Evolutionary conservation across 1,284 basidiomycete species (phyloP), one percentile per base, ranked within the genome.

Genomic region (Trametes pubescens): DNA sequence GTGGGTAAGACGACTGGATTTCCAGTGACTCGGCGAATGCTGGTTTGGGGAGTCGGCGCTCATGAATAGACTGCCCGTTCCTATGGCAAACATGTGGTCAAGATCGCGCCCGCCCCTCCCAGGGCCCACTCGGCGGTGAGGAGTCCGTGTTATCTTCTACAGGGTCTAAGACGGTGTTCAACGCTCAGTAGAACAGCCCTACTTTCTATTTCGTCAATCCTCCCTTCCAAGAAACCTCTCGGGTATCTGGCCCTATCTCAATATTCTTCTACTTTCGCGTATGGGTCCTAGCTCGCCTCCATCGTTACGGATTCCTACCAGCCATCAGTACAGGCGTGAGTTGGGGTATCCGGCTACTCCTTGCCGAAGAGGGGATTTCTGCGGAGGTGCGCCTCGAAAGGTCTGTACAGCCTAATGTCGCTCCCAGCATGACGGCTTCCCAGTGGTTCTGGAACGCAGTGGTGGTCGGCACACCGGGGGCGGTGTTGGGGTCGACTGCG

Each of bases 221-320:
- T 43, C 57, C 26, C n/a, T 24, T 26, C 21, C 40, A 6, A 14
- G n/a, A n/a, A 26, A 46, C 38, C 2, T 32, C n/a, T 26, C n/a
- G n/a, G 18, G 14, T 13, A 13, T n/a, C 29, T 11, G 49, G 21
- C 0, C 21, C 49, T n/a, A 9, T 44, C 29, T 46, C 51, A 2
- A 35, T 47, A 2, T 59, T 52, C 49, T 59, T 59, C 29, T 46
- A 34, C 38, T 46, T 59, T 8, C 57, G 49, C 1, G 40, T 34
- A 22, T 59, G 49, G 40, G 51, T 59, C 13, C 40, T 59, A 13
- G 38, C 57, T 26, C 57, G 51, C 11, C 29, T 59, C 10, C n/a
- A 26, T 10, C 24, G 7, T 7, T 14, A n/a, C 10, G 57, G 57
- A 2, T 59, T 59, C 22, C 0, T 21, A 8, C 57, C 57, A 2